Base-by-base conservation (phyloP, 2,329 filamentous ascomycete genomes). In the Diaporthe destruens region DNA sequence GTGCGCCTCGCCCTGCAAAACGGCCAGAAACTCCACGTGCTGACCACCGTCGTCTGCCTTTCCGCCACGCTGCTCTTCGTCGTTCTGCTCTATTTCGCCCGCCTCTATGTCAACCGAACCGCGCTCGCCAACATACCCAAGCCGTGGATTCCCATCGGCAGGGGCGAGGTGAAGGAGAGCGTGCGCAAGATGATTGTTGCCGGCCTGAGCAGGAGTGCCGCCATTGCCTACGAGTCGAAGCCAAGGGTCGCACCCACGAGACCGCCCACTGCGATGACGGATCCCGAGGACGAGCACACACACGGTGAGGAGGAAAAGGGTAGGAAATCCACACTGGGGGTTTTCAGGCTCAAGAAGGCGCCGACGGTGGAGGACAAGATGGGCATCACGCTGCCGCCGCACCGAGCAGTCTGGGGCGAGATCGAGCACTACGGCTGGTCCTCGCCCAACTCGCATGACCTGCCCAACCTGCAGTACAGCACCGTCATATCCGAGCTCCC, bases 391-490 rank as follows among this genome's bases (percentile, higher is more conserved):
- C 89, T 92, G 34, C 83, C 85, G 7, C 81, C 82, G 11, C 80
- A 89, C 84, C 75, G 78, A n/a, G 82, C 86, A 2, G 84, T 89
- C 29, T 98, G 96, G 96, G 94, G 94, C 29, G 84, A 90, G n/a
- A 90, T 98, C 68, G 90, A 93, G 73, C 96, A 99, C 80, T 86
- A 91, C 20, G 96, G 96, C 67, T 98, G 96, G 96, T 92, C 93
- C 2, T 93, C 94, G 2, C 96, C 96, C 7, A 88, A 89, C 39
- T 92, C 90, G 0, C 85, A 88, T 11, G 93, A 96, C 78, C 84
- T 96, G 23, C 91, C 94, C 6, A 90, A 94, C 78, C 83, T 98
- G n/a, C 91, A 97, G 75, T 98, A 97, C 81, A 88, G 87, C 77
- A 90, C 91, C 2, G 94, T 99, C 32, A 86, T 98, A 23, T 87